Base-by-base conservation (phyloP, 139 green algal species). In the Tetradesmus lagerheimii region DNA sequence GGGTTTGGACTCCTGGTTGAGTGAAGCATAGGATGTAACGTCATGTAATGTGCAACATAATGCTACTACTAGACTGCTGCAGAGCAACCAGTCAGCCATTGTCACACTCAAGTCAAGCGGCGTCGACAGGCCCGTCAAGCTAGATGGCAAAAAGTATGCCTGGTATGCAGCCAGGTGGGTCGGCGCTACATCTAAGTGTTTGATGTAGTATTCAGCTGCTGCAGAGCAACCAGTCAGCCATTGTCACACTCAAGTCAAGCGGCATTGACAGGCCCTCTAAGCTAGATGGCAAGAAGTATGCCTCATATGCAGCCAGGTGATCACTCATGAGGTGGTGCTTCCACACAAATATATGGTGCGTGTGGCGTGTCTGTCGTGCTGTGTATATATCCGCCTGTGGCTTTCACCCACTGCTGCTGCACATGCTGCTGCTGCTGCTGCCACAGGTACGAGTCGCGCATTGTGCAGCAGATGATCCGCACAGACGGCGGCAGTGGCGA, bases 401-500 rank as follows among this genome's bases (percentile, higher is more conserved):
- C 76, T 57, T 35, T 12, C 43, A 12, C 62, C n/a, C n/a, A n/a
- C n/a, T n/a, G n/a, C n/a, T 53, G 39, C 79, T 85, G 20, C 79
- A 43, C 41, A 39, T 85, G 79, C 79, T 66, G 41, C 23, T 84
- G 27, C 27, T 85, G 41, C 79, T 83, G 76, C 79, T 66, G 37
- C 79, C 67, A 41, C 66, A 89, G 97, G 29, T 99, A 96, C 89
- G 97, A 99, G 93, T 96, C 95, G 6, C 93, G 97, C n/a, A 98
- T 98, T 82, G 94, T 98, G 80, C 95, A 98, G 92, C 74, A 96
- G 86, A 90, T 98, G 89, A 98, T 98, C 47, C 71, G 86, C 16
- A 92, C 92, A 57, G 97, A 97, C 85, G 97, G 97, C 38, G 97
- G 97, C 66, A 94, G 80, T 15, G 97, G 97, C 0, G 93, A 97